Conservation (phyloP, 108 stramenopile genomes). For the Cyclostephanos invisitatus region DNA sequence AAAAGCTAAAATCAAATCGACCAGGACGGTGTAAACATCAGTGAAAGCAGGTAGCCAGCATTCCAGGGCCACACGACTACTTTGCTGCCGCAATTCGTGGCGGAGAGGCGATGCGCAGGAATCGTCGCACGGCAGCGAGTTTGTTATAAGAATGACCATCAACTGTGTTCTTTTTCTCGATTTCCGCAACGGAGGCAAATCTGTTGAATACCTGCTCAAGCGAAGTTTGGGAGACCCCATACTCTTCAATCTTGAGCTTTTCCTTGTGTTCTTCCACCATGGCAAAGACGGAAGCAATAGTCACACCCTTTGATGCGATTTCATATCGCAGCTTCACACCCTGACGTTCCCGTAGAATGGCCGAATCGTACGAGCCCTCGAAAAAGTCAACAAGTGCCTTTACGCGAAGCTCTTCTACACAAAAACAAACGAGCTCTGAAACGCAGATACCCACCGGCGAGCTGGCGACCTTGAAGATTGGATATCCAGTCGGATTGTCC, state of each 20-base stretch:
- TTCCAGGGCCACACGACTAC: too few relatives aligned
- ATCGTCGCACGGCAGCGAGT: background rate
- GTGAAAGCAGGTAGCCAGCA: too few relatives aligned
- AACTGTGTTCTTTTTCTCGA: conserved; percentile 39
- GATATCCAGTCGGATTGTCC: conserved; percentile 57
- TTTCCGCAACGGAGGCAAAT: conserved; percentile 77
- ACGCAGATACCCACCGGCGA: conserved; percentile 53
- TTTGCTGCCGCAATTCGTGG: background rate
- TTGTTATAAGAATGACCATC: conserved; percentile 8
- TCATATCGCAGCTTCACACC: conserved; percentile 78
- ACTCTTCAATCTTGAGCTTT: conserved; percentile 62
- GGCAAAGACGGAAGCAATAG: conserved; percentile 69
- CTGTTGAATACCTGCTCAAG: conserved; percentile 86
- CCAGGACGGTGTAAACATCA: too few relatives aligned
- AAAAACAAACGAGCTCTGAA: conserved; percentile 65
- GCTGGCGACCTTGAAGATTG: conserved; percentile 60
- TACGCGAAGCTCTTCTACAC: conserved; percentile 67
- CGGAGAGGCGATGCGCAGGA: background rate
- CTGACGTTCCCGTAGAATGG: conserved; percentile 76
- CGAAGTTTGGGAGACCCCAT: conserved; percentile 75
- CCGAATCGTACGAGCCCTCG: conserved; percentile 46
- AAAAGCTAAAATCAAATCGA: too few relatives aligned
- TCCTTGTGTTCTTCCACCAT: conserved; percentile 72
- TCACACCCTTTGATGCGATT: conserved; percentile 63
- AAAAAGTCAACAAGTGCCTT: conserved; percentile 57